Percentiles rank a stretch among this genome's conserved stretches.
These are phyloP conservation scores for Calcarisporium arbuscula DNA, from an alignment of 2,329 filamentous ascomycete genomes.

Conservation along the genomic window DNA sequence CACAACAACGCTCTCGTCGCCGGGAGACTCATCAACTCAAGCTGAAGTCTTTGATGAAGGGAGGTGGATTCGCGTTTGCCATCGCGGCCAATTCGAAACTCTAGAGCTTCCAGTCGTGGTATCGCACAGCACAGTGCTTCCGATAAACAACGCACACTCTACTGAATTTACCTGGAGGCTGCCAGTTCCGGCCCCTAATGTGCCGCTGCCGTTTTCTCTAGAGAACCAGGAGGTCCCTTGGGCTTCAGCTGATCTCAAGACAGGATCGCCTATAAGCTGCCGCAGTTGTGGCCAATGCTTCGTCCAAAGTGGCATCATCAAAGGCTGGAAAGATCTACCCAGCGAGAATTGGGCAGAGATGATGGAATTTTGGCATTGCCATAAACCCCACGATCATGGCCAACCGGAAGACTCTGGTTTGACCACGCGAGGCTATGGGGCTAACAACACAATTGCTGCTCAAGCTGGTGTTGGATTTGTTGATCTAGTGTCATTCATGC, in stretches of 20 bases:
- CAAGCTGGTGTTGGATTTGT: conserved; percentile 66
- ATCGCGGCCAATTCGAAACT: conserved; percentile 30
- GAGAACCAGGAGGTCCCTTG: conserved; percentile 44
- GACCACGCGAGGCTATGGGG: conserved; percentile 72
- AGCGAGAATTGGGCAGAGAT: conserved; percentile 99
- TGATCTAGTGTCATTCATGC: conserved; percentile 70
- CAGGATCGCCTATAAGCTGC: conserved; percentile 35
- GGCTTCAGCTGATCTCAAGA: conserved; percentile 44
- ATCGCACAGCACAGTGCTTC: conserved; percentile 26
- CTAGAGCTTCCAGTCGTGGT: conserved; percentile 39
- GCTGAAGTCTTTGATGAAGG: conserved; percentile 40
- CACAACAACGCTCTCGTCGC: conserved; percentile 42
- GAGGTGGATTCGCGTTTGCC: conserved; percentile 38
- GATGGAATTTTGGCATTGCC: conserved; percentile 99
- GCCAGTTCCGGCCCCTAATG: conserved; percentile 27
- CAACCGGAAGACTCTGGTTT: conserved; percentile 40
- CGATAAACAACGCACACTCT: conserved; percentile 25
- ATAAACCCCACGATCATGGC: conserved; percentile 69
- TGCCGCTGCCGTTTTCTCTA: conserved; percentile 18
- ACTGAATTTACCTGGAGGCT: conserved; percentile 48
- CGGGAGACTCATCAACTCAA: conserved; percentile 34
- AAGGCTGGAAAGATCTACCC: conserved; percentile 82
- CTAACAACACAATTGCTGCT: conserved; percentile 66
- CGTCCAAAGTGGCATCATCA: conserved; percentile 32
- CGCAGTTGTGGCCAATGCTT: conserved; percentile 32